phyloP scores from a whole-genome alignment of 768 basidiomycete genomes.

The Boletus coccyginus region DNA sequence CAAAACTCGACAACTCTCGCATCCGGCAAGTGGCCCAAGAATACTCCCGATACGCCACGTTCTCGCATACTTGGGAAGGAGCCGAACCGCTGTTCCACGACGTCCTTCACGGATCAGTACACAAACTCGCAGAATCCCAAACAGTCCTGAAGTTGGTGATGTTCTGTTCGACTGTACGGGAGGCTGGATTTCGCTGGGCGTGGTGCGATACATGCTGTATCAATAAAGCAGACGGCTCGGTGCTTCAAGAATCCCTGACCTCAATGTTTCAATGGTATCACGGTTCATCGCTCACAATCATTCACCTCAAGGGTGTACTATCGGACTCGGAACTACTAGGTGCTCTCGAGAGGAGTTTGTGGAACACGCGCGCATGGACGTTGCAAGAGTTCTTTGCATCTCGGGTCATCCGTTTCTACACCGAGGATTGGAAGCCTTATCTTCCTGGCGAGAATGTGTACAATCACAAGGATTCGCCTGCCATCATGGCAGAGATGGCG shows the following conservation, averaged over 20 bases:
- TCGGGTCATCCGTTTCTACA: neutral
- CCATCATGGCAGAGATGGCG: neutral
- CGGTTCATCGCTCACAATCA: neutral
- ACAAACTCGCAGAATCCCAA: neutral
- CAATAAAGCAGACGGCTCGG: slow-evolving; percentile 1
- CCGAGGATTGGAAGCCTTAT: neutral
- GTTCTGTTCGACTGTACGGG: neutral
- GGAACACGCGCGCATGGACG: neutral
- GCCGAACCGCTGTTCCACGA: neutral
- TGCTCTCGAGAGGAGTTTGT: neutral
- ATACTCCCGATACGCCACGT: slow-evolving; percentile 1
- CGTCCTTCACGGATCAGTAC: neutral
- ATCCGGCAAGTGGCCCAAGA: neutral
- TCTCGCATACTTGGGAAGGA: slow-evolving; percentile 9
- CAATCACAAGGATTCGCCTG: neutral
- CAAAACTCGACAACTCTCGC: neutral
- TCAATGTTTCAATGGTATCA: neutral
- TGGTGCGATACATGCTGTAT: slow-evolving; percentile 17
- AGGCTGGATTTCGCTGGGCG: slow-evolving; percentile 2
- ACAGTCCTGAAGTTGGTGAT: neutral
- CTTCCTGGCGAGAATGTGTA: neutral
- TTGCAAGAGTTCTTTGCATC: neutral
- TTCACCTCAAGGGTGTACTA: neutral
- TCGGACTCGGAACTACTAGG: neutral
- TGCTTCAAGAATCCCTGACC: neutral